Percentiles rank a stretch among this genome's conserved stretches.
phyloP scores from a whole-genome alignment of 306 rosid genomes.

The Astragalus glycyphyllos region DNA sequence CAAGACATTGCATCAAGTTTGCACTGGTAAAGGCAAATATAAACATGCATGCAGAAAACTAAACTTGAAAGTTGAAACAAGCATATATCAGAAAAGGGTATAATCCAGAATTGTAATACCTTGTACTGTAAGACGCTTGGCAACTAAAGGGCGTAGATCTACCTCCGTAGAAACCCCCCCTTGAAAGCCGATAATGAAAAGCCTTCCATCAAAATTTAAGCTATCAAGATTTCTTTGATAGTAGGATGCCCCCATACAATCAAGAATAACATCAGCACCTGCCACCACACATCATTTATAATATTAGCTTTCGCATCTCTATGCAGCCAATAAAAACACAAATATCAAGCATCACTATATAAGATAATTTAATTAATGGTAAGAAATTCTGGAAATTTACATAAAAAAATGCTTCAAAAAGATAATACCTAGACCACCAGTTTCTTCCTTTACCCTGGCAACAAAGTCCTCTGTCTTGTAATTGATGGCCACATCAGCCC shows the following conservation, averaged over 20 bases:
- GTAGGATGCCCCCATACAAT: conserved; percentile 84
- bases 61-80: conserved; percentile 11
- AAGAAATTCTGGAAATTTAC: not conserved
- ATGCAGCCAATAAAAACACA: conserved; percentile 21
- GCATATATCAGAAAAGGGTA: conserved; percentile 6
- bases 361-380: not conserved
- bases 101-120: conserved; percentile 50
- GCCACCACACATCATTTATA: conserved; percentile 33
- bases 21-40: not conserved
- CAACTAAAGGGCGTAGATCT: conserved; percentile 64
- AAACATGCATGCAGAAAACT: conserved; percentile 22
- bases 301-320: not conserved
- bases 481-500: conserved; percentile 89
- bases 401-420: not conserved
- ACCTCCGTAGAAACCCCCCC: conserved; percentile 66
- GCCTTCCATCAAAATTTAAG: conserved; percentile 87
- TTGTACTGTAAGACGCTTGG: conserved; percentile 92
- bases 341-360: not conserved
- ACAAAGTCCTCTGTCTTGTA: conserved; percentile 94
- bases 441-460: conserved; percentile 84
- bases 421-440: conserved; percentile 80
- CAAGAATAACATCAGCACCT: conserved; percentile 98
- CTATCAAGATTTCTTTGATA: conserved; percentile 74
- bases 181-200: conserved; percentile 74
- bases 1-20: not conserved